A percentile compares a stretch with the other conserved stretches of the same genome.
Conservation (phyloP, 2,329 filamentous ascomycete species). For the Chaetothyriales sp. region DNA sequence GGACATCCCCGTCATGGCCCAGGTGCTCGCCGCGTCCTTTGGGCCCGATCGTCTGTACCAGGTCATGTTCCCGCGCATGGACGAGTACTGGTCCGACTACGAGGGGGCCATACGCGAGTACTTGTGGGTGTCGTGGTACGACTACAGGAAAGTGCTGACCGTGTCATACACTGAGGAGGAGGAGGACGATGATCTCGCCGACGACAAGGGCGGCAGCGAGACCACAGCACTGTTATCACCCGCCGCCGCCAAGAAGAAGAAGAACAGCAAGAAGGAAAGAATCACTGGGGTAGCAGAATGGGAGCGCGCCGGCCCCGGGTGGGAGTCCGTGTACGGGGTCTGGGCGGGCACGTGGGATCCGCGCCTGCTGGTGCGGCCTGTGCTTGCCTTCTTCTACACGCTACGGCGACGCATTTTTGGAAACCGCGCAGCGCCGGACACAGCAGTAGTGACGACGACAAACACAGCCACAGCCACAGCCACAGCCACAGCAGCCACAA, state of each 20-base stretch:
- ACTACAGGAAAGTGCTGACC: slow-evolving; percentile 7
- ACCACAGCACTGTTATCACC: neutral
- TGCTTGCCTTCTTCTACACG: neutral
- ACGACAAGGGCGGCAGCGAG: neutral
- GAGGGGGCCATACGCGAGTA: slow-evolving; percentile 4
- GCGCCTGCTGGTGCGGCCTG: slow-evolving; percentile 7
- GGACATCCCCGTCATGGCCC: slow-evolving; percentile 9
- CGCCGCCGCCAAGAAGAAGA: neutral
- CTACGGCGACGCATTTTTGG: slow-evolving; percentile 1
- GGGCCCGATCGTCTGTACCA: slow-evolving; percentile 5
- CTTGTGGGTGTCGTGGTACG: slow-evolving; percentile 5
- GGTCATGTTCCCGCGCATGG: slow-evolving; percentile 6
- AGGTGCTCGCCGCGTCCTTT: slow-evolving; percentile 8
- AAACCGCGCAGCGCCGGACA: slow-evolving; percentile 5
- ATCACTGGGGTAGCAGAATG: slow-evolving; percentile 9
- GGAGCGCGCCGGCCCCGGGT: slow-evolving; percentile 5
- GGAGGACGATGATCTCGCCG: neutral
- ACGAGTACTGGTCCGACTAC: slow-evolving; percentile 6
- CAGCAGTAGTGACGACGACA: too few relatives aligned
- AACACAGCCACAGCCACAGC: slow-evolving; percentile 22
- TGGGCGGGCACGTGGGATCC: slow-evolving; percentile 9
- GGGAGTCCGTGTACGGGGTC: slow-evolving; percentile 4
- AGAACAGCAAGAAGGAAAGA: slow-evolving; percentile 6
- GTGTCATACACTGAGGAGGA: neutral
- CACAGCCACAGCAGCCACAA: slow-evolving; percentile 17